Base-by-base conservation (phyloP, 257 asterid species). In the Vinca minor region DNA sequence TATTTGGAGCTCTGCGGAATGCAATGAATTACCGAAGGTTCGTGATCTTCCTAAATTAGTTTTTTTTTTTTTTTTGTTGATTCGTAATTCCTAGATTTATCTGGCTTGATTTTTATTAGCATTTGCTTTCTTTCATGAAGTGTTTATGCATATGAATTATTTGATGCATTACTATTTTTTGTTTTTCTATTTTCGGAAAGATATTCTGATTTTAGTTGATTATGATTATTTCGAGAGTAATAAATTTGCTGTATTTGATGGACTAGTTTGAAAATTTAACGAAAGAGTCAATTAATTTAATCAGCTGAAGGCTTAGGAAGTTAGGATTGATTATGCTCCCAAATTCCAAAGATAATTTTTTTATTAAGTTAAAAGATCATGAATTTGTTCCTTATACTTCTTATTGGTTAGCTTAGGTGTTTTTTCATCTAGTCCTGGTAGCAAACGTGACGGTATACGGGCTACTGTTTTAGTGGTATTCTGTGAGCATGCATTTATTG, bases 21-120 rank as follows among this genome's bases (percentile, higher is more conserved):
- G 41, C 78, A 60, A 83, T 83, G 89, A 85, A 68, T 62, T 83
- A 83, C 69, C 85, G 94, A 71, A 83, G 94, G 89, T 67, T 35
- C 52, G 69, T 39, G 23, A 26, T 44, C 18, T 56, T 14, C 26
- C 39, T 1, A 59, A 59, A 38, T 68, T 38, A 1, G n/a, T 38
- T 60, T 11, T 26, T 1, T 38, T 38, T 14, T 28, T 25, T 0
- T 38, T 65, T 26, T 26, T 45, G 21, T 28, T 28, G 25, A 29
- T 54, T 54, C 31, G n/a, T 25, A 32, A 15, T 55, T 8, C 13
- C 15, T 0, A 21, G 35, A 4, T 53, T 62, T 62, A 12, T 4
- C 45, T 14, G 14, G 29, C 9, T 6, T 52, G 26, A 23, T 14
- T 28, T 65, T 15, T 13, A 14, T 39, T 0, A 8, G 20, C 38